These are phyloP conservation scores for Cordia subcordata DNA, from an alignment of 257 asterid species.

Conservation along the genomic window DNA sequence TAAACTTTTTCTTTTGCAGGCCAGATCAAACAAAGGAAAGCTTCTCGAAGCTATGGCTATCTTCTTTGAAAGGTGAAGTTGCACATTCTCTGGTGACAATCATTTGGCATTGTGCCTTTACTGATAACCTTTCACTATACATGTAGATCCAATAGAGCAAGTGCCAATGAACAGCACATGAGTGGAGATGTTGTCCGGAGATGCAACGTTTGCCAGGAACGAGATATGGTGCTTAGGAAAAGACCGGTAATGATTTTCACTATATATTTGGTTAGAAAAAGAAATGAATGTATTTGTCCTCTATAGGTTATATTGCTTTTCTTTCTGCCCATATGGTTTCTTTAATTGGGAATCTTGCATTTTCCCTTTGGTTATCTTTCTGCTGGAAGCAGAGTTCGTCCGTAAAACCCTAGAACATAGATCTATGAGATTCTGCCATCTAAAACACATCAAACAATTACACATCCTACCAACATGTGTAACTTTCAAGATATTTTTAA, in stretches of 20 bases:
- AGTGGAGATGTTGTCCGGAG: constrained; percentile 66
- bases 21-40: constrained; percentile 71
- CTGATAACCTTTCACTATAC: constrained; percentile 1
- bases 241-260: constrained; percentile 61
- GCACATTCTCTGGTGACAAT: not conserved
- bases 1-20: constrained; percentile 43
- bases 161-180: constrained; percentile 47
- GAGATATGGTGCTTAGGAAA: constrained; percentile 82
- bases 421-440: too few relatives aligned
- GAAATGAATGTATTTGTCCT: too few relatives aligned
- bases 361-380: too few relatives aligned
- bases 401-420: too few relatives aligned
- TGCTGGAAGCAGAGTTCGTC: too few relatives aligned
- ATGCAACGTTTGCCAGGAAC: constrained; percentile 74
- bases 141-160: constrained; percentile 73
- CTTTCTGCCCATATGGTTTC: too few relatives aligned
- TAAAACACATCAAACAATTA: too few relatives aligned
- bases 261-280: too few relatives aligned
- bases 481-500: too few relatives aligned
- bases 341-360: too few relatives aligned
- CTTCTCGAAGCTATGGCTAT: constrained; percentile 85
- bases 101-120: not conserved
- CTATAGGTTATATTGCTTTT: too few relatives aligned
- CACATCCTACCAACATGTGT: too few relatives aligned
- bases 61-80: constrained; percentile 76